A percentile compares a stretch with the other conserved stretches of the same genome.
phyloP scores from a whole-genome alignment of 2,329 filamentous ascomycete genomes.

The Fusarium neocosmosporiellum region DNA sequence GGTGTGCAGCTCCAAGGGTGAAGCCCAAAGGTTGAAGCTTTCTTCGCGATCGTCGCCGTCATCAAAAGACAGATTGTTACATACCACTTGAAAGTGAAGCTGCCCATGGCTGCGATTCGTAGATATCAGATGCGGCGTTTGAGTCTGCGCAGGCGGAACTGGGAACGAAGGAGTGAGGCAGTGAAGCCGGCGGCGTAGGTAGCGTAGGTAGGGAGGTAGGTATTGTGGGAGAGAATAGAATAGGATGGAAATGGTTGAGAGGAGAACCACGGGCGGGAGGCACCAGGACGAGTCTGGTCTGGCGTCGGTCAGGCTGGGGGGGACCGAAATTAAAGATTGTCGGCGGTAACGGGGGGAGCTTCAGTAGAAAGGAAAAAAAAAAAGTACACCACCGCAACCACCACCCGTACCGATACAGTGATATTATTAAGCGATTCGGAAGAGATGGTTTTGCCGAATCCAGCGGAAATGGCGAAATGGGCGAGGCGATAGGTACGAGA shows the following conservation, averaged over 20 bases:
- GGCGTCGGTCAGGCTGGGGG: slow-evolving; percentile 41
- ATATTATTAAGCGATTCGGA: slow-evolving; percentile 34
- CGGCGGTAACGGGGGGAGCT: slow-evolving; percentile 31
- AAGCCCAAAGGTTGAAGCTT: slow-evolving; percentile 5
- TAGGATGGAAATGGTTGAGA: slow-evolving; percentile 36
- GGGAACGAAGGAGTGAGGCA: slow-evolving; percentile 22
- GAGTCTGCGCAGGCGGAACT: slow-evolving; percentile 22
- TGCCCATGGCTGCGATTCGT: slow-evolving; percentile 65
- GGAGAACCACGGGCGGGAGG: slow-evolving; percentile 35
- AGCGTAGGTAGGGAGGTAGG: slow-evolving; percentile 22
- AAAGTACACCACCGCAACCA: slow-evolving; percentile 21
- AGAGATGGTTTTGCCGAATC: slow-evolving; percentile 31
- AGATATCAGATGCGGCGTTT: slow-evolving; percentile 26
- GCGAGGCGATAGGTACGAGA: background rate
- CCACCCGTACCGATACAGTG: slow-evolving; percentile 31
- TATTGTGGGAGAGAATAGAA: slow-evolving; percentile 24
- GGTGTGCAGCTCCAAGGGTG: slow-evolving; percentile 8
- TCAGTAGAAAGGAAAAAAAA: slow-evolving; percentile 24
- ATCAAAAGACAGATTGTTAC: slow-evolving; percentile 45
- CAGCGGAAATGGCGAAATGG: slow-evolving; percentile 23
- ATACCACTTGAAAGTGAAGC: slow-evolving; percentile 78
- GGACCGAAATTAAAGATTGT: slow-evolving; percentile 44
- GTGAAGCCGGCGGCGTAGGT: slow-evolving; percentile 18
- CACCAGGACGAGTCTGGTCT: slow-evolving; percentile 39
- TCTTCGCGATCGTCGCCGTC: slow-evolving; percentile 20